phyloP scores from a whole-genome alignment of 441 rosid genomes.

The Raphanus hybrid region DNA sequence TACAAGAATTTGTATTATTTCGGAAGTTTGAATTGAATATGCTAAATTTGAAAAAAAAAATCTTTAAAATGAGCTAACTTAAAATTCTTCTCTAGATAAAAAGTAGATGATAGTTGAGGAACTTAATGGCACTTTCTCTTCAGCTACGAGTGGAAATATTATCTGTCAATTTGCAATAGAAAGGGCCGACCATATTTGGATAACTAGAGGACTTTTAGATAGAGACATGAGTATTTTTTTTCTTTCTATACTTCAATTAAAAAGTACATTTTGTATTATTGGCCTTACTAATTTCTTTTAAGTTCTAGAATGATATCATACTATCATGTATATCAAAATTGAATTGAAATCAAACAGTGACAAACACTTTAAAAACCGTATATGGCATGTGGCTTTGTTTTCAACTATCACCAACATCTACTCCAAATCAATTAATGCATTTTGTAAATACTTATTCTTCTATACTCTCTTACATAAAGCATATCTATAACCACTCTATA shows the following conservation, averaged over 20 bases:
- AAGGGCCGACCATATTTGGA: constrained; percentile 38
- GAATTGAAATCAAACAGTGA: neutral
- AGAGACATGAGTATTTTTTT: constrained; percentile 17
- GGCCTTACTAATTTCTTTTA: constrained; percentile 2
- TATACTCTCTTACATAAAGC: neutral
- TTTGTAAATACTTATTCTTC: neutral
- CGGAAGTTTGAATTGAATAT: neutral
- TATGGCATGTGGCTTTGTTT: constrained; percentile 18
- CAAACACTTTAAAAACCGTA: neutral
- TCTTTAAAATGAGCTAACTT: neutral
- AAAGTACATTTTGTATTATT: neutral
- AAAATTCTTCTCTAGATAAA: neutral
- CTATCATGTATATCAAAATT: neutral
- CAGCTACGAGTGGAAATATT: constrained; percentile 27
- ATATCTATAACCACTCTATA: constrained; percentile 29
- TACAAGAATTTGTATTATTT: neutral
- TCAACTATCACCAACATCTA: constrained; percentile 34
- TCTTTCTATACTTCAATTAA: neutral
- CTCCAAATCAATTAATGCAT: constrained; percentile 21
- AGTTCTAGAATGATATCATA: neutral
- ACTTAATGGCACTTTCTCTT: constrained; percentile 32
- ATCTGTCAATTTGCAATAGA: constrained; percentile 33
- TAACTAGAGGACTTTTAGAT: constrained; percentile 27
- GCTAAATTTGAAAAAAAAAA: neutral
- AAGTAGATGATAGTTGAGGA: constrained; percentile 33